Evolutionary conservation across 768 basidiomycete genomes (phyloP).

Genomic region (Stropharia rugosoannulata): DNA sequence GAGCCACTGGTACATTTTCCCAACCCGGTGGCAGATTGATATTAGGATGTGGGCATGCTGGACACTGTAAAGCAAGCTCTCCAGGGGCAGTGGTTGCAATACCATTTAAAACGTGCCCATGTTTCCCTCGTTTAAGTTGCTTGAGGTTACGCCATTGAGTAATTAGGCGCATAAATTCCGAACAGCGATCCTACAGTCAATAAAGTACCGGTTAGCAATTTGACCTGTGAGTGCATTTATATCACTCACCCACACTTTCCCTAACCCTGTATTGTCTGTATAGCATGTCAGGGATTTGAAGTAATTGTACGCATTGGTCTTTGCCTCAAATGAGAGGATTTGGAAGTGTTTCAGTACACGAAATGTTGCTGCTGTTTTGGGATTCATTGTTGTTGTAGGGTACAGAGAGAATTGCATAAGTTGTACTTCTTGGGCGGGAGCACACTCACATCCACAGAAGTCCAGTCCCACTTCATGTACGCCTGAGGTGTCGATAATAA

Average conservation of each 20-base stretch:
- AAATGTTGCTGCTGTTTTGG: conserved; percentile 27
- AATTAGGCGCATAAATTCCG: background rate
- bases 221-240: no score
- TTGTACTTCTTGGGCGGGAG: background rate
- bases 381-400: conserved; percentile 22
- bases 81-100: background rate
- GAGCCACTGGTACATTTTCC: background rate
- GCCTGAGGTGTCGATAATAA: background rate
- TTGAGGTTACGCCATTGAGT: background rate
- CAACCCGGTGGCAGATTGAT: background rate
- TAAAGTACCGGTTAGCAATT: no score
- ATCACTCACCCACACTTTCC: conserved; percentile 10
- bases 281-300: conserved; percentile 23
- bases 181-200: background rate
- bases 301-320: conserved; percentile 24
- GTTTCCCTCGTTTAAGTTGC: background rate
- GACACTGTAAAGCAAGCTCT: background rate
- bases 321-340: conserved; percentile 25
- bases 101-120: background rate
- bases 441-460: background rate
- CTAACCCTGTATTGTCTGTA: conserved; percentile 3
- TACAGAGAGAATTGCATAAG: background rate
- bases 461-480: background rate
- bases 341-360: conserved; percentile 23
- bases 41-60: background rate